Conservation (phyloP, 306 rosid genomes). For the Cucurbita moschata region DNA sequence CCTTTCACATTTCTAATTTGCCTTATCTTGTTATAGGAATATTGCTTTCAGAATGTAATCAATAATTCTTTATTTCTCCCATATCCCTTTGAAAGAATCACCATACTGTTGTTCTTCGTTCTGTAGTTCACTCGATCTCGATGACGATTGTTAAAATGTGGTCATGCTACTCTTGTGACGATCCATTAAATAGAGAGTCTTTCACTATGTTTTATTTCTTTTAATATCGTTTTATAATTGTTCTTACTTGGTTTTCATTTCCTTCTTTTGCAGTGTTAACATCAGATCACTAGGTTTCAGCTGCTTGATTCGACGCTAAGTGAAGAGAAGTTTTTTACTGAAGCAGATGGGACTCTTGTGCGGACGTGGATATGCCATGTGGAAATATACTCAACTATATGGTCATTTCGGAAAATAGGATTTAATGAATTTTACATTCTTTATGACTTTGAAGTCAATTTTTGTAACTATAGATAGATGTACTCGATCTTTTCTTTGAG, state of each 20-base stretch:
- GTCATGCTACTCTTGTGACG: neutral
- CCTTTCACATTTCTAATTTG: neutral
- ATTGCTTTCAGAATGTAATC: neutral
- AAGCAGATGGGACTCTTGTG: neutral
- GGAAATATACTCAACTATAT: neutral
- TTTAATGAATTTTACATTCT: constrained; percentile 2
- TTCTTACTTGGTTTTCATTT: neutral
- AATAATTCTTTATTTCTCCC: neutral
- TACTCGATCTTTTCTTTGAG: neutral
- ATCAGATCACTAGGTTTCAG: constrained; percentile 3
- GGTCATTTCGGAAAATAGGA: neutral
- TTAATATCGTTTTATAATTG: neutral
- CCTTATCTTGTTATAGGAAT: neutral
- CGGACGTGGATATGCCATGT: neutral
- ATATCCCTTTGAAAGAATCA: neutral
- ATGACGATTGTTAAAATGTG: neutral
- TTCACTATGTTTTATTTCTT: neutral
- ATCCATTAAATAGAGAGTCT: neutral
- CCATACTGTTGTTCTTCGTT: neutral
- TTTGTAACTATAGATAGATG: constrained; percentile 10
- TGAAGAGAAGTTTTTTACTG: neutral
- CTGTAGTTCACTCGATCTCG: neutral
- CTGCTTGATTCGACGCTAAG: neutral
- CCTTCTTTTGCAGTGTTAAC: constrained; percentile 10
- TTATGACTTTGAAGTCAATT: neutral